These are phyloP conservation scores for Pseudocercospora fijiensis DNA, from an alignment of 2,329 filamentous ascomycete genomes.

Conservation along the genomic window DNA sequence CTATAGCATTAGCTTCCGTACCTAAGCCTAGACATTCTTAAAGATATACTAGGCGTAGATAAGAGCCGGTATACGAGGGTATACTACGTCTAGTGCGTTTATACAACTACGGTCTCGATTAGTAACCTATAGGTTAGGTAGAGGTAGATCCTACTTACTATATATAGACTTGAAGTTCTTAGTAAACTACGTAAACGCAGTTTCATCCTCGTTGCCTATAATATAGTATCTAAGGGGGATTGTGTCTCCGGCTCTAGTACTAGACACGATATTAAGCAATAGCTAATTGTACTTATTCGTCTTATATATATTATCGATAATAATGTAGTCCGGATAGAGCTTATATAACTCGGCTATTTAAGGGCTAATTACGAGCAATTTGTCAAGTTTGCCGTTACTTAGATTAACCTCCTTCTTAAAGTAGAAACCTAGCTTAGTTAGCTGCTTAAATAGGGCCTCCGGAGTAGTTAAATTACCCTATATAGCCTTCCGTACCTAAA, in stretches of 20 bases:
- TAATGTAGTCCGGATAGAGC: not conserved
- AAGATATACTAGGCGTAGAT: constrained; percentile 1
- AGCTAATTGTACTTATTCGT: not conserved
- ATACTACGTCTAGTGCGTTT: not conserved
- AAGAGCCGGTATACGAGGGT: not conserved
- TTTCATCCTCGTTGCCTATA: not conserved
- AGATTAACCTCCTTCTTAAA: not conserved
- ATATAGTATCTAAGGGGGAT: not conserved
- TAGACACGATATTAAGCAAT: not conserved
- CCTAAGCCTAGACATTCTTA: constrained; percentile 1
- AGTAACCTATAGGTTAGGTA: not conserved
- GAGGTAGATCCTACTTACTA: not conserved
- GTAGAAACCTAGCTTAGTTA: not conserved
- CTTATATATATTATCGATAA: not conserved
- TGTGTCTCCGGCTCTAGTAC: not conserved
- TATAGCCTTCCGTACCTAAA: not conserved
- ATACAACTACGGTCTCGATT: not conserved
- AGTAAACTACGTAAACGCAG: not conserved
- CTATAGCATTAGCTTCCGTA: not conserved
- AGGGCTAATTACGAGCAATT: not conserved
- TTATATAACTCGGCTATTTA: not conserved
- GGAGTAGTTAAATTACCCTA: not conserved
- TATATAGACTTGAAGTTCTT: not conserved
- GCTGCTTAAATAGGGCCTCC: not conserved
- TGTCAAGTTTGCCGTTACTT: not conserved